Conservation (phyloP, 768 basidiomycete species). For the Leccinum broughii region DNA sequence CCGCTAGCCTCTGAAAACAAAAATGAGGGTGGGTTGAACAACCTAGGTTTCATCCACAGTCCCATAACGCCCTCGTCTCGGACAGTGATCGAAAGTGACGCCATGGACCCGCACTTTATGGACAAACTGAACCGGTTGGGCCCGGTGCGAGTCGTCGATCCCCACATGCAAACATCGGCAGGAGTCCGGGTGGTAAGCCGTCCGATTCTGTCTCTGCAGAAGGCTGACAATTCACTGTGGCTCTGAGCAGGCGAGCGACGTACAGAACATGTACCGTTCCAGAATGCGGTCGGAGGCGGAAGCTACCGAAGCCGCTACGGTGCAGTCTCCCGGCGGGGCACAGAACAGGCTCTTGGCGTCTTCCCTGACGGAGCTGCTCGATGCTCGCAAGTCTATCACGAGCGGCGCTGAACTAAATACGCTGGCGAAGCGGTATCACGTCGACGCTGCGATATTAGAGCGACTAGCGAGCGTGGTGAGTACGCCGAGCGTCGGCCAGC, state of each 20-base stretch:
- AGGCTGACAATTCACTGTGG: background rate
- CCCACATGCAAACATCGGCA: conserved; percentile 49
- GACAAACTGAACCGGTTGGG: conserved; percentile 65
- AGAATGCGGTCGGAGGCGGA: conserved; percentile 57
- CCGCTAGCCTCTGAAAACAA: conserved; percentile 52
- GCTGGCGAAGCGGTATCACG: conserved; percentile 53
- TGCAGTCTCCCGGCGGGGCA: conserved; percentile 28
- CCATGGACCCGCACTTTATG: conserved; percentile 71
- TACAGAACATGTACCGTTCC: conserved; percentile 51
- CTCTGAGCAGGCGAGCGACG: conserved; percentile 23
- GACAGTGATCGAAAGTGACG: conserved; percentile 61
- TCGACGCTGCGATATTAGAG: conserved; percentile 55
- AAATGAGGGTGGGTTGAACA: conserved; percentile 45
- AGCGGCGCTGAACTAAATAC: conserved; percentile 43
- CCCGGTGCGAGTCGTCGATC: conserved; percentile 70
- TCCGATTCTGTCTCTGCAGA: background rate
- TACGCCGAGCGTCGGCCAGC: conserved; percentile 59
- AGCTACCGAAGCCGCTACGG: conserved; percentile 34
- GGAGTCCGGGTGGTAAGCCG: conserved; percentile 44
- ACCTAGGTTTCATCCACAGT: background rate
- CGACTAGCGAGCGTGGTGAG: conserved; percentile 57
- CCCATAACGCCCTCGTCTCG: background rate
- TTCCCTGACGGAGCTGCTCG: conserved; percentile 56
- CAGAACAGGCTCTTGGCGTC: conserved; percentile 57
- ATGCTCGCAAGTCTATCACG: conserved; percentile 55